These are phyloP conservation scores for Chlorencoelia australis DNA, from an alignment of 2,329 filamentous ascomycete genomes.

Conservation along the genomic window DNA sequence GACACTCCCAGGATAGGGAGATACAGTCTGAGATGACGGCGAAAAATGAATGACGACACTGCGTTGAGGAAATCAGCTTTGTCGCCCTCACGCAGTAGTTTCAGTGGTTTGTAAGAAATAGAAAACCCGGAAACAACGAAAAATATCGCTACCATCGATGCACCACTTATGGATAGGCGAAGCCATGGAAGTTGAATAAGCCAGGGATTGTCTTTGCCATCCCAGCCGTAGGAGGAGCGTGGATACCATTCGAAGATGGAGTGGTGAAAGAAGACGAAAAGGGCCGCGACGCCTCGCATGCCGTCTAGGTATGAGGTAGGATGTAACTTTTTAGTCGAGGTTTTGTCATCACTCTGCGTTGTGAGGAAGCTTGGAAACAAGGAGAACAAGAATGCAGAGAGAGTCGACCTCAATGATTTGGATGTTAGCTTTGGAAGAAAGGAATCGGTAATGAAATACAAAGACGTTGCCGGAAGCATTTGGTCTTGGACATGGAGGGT, in stretches of 20 bases:
- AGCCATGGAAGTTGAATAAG: constrained; percentile 7
- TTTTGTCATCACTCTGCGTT: background rate
- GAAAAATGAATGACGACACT: constrained; percentile 34
- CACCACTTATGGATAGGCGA: constrained; percentile 20
- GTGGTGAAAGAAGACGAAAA: constrained; percentile 31
- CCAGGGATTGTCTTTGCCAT: constrained; percentile 3
- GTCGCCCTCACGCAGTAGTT: constrained; percentile 24
- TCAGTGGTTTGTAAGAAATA: constrained; percentile 32
- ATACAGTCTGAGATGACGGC: constrained; percentile 34
- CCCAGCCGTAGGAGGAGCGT: background rate
- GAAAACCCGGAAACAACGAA: constrained; percentile 39
- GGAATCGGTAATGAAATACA: no score
- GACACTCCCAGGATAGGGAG: constrained; percentile 33
- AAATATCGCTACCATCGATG: constrained; percentile 37
- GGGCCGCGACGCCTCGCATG: constrained; percentile 35
- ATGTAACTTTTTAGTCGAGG: constrained; percentile 8
- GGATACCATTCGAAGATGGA: background rate
- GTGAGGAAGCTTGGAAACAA: background rate
- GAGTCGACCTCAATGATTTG: background rate
- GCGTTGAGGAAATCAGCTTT: constrained; percentile 23
- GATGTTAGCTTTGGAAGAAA: no score
- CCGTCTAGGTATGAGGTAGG: constrained; percentile 35
- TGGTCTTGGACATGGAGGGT: no score
- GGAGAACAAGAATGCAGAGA: background rate
- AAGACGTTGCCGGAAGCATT: no score